Evolutionary conservation across 2,329 filamentous ascomycete genomes (phyloP), one percentile per base, ranked within the genome.

Genomic region (Fusarium mexicanum): DNA sequence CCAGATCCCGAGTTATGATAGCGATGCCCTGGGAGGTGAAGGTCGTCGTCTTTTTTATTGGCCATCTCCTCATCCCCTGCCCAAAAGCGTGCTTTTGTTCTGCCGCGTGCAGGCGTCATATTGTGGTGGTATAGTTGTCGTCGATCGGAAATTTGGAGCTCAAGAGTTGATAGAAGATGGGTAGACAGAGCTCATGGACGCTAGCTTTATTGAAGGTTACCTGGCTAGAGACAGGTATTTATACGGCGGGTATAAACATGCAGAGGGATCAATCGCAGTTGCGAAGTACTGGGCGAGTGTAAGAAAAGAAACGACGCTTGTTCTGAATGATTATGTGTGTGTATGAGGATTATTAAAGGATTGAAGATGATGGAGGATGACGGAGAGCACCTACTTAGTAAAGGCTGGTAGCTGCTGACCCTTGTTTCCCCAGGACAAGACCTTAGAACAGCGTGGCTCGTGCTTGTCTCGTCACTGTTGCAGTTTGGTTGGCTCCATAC

Each of bases 1-100:
- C 72, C 68, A 71, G 74, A 79, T 67, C 74, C 75, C 22, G 79
- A 62, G 74, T 78, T 61, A 73, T 78, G 75, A 76, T 78, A 68
- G 47, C 58, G 65, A 76, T 79, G 76, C 76, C 72, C 71, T 10
- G 75, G 76, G 18, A 62, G 37, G 40, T 75, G 73, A 35, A 86
- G 84, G 79, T 91, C 89, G 79, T 91, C 89, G 79, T 90, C 85
- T 81, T 90, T 91, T 81, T 91, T 91, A 18, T 70, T 70, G 59
- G 86, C 87, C 79, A 89, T 82, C 75, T 89, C 87, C 75, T 89
- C 88, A 74, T 90, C 86, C 77, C 83, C 85, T 67, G 85, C 79
- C 80, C 87, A 88, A 61, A 87, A 79, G 67, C 84, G 80, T 54
- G 79, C 78, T 63, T 76, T 67, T 54, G 81, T 72, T 71, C 79